These are phyloP conservation scores for Emydomyces testavorans DNA, from an alignment of 2,329 filamentous ascomycete genomes.

Conservation along the genomic window DNA sequence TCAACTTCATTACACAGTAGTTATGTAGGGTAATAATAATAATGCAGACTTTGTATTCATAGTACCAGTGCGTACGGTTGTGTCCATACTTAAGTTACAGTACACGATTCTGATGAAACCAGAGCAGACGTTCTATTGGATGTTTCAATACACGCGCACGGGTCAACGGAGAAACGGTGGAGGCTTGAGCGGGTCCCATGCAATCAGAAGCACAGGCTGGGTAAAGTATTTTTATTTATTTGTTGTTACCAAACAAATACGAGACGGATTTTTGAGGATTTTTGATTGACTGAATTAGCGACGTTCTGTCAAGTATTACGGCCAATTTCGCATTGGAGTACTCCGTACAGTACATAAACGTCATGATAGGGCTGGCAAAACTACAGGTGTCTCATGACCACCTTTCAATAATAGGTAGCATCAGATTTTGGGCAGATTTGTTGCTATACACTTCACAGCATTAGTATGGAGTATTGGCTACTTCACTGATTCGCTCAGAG, in stretches of 20 bases:
- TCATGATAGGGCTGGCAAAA: background rate
- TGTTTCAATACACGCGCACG: constrained; percentile 1
- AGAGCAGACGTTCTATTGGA: background rate
- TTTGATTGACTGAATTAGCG: background rate
- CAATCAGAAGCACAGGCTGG: background rate
- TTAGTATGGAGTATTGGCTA: too few relatives aligned
- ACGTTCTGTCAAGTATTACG: too few relatives aligned
- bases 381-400: constrained; percentile 7
- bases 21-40: too few relatives aligned
- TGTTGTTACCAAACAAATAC: constrained; percentile 3
- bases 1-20: too few relatives aligned
- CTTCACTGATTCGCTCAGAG: too few relatives aligned
- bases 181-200: background rate
- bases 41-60: too few relatives aligned
- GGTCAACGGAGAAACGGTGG: constrained; percentile 6
- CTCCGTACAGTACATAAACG: too few relatives aligned
- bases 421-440: background rate
- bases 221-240: background rate
- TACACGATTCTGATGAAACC: too few relatives aligned
- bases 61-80: too few relatives aligned
- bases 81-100: too few relatives aligned
- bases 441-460: too few relatives aligned
- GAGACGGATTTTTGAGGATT: background rate
- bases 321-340: too few relatives aligned
- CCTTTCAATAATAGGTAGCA: background rate